Evolutionary conservation across 495 filamentous ascomycete species (phyloP).

Genomic region (Lindgomyces ingoldianus): DNA sequence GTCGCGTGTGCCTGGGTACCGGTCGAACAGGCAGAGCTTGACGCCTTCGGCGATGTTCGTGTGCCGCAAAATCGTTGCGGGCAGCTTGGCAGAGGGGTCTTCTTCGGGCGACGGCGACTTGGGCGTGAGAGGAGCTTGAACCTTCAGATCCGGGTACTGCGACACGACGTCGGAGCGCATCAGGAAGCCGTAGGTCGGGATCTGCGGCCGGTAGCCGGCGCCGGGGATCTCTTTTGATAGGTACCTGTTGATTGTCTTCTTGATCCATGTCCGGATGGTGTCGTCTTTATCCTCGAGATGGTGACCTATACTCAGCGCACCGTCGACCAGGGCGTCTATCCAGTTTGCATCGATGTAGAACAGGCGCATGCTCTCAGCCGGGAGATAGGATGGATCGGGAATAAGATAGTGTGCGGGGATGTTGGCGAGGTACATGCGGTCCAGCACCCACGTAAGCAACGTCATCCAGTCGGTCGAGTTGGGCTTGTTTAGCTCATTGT

Average conservation of each 20-base stretch:
- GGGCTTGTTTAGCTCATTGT: conserved; percentile 5
- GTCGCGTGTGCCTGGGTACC: too few species aligned
- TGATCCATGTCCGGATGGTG: neutral
- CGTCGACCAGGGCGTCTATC: conserved; percentile 52
- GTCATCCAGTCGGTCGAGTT: conserved; percentile 14
- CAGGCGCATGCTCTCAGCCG: conserved; percentile 45
- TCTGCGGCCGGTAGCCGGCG: neutral
- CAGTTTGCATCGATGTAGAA: conserved; percentile 53
- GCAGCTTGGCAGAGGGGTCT: too few species aligned
- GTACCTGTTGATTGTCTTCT: conserved; percentile 4
- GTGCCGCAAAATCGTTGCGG: too few species aligned
- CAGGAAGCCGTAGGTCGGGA: conserved; percentile 20
- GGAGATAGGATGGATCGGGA: conserved; percentile 44
- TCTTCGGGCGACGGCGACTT: too few species aligned
- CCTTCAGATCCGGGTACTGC: conserved; percentile 6
- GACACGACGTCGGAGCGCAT: neutral
- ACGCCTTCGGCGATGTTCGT: too few species aligned
- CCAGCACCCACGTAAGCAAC: conserved; percentile 14
- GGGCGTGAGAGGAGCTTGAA: too few species aligned
- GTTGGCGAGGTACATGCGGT: conserved; percentile 1
- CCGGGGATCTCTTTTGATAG: neutral
- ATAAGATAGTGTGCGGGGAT: conserved; percentile 18
- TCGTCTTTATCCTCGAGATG: conserved; percentile 40
- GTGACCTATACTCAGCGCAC: conserved; percentile 51
- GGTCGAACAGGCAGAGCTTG: too few species aligned